A percentile compares a stretch with the other conserved stretches of the same genome.
phyloP scores from a whole-genome alignment of 768 basidiomycete species.

The Cantharellus anzutake region DNA sequence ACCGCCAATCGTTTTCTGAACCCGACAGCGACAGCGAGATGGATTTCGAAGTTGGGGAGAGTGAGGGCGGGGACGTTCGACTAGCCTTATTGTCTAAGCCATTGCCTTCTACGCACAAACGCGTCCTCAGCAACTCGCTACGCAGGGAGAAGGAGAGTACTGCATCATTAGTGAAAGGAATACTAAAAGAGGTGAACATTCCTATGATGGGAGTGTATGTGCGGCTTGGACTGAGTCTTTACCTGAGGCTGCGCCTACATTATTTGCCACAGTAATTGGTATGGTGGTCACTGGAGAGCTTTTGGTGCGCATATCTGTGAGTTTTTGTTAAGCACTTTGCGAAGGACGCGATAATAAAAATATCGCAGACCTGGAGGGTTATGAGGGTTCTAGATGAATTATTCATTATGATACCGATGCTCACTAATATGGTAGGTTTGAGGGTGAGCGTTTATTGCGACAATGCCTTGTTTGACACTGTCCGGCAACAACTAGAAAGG shows the following conservation, averaged over 20 bases:
- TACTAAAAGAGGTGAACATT: neutral
- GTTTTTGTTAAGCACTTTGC: conserved; percentile 11
- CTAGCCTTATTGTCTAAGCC: neutral
- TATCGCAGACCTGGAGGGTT: conserved; percentile 58
- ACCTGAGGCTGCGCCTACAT: conserved; percentile 62
- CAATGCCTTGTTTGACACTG: neutral
- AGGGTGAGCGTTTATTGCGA: neutral
- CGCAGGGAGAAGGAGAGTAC: neutral
- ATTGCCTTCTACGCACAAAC: neutral
- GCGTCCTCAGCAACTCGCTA: neutral
- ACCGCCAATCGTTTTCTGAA: neutral
- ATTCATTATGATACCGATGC: conserved; percentile 87
- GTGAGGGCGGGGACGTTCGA: neutral
- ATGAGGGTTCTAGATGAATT: conserved; percentile 85
- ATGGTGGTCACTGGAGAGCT: conserved; percentile 83
- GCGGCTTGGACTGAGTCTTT: neutral
- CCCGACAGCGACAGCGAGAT: conserved; percentile 1
- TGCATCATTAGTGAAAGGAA: neutral
- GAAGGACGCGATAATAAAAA: neutral
- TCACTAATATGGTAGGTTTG: conserved; percentile 46
- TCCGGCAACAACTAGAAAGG: conserved; percentile 33
- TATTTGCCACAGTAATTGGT: conserved; percentile 67
- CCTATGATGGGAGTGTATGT: neutral
- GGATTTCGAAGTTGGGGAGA: neutral
- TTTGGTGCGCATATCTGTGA: conserved; percentile 67